Evolutionary conservation across 768 basidiomycete genomes (phyloP).

Genomic region (Glaciozyma martinii): DNA sequence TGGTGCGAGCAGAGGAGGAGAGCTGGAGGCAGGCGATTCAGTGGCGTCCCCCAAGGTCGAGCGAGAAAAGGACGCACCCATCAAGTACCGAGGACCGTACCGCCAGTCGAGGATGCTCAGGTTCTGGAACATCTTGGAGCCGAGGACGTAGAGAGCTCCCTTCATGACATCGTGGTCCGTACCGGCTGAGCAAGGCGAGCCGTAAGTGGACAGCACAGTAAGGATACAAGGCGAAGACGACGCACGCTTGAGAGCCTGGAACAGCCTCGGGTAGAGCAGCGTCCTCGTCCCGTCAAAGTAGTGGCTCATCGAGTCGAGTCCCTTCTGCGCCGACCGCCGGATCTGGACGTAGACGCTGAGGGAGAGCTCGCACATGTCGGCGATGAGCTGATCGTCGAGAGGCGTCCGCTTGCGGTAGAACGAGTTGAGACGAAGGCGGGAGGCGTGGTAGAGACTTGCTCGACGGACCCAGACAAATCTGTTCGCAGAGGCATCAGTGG

Average conservation of each 20-base stretch:
- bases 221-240: conserved; percentile 40
- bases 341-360: conserved; percentile 38
- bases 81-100: conserved; percentile 51
- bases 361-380: conserved; percentile 41
- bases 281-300: conserved; percentile 42
- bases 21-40: conserved; percentile 25
- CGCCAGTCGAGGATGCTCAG: conserved; percentile 52
- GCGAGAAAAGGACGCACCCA: conserved; percentile 25
- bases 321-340: conserved; percentile 45
- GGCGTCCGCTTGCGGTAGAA: conserved; percentile 40
- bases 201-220: conserved; percentile 39
- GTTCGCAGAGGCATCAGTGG: background rate
- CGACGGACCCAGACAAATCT: conserved; percentile 33
- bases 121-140: conserved; percentile 33
- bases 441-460: conserved; percentile 33
- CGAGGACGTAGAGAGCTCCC: conserved; percentile 49
- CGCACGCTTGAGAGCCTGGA: conserved; percentile 43
- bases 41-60: too few relatives aligned
- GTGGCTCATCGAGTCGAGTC: conserved; percentile 47
- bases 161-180: conserved; percentile 86
- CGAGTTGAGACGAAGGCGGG: conserved; percentile 34
- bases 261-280: conserved; percentile 40
- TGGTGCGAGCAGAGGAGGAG: conserved; percentile 70
- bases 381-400: conserved; percentile 42
- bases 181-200: conserved; percentile 54